Percentiles rank a stretch among this genome's conserved stretches.
Conservation (phyloP, 2,329 filamentous ascomycete genomes). For the Lecanicillium sp. region DNA sequence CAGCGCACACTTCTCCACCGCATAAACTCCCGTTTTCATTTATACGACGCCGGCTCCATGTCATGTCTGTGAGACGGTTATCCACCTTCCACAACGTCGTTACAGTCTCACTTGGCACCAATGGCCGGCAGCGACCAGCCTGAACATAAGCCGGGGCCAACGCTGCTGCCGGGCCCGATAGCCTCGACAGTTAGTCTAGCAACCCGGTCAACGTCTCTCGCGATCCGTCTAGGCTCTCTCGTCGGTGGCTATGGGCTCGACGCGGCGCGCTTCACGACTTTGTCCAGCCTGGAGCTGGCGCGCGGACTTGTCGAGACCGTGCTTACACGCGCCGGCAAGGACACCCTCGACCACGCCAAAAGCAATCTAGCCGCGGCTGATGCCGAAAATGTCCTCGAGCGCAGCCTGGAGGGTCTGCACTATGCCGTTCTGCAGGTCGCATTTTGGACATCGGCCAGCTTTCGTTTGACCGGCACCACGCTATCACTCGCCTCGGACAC, state of each 20-base stretch:
- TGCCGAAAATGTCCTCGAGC: constrained; percentile 51
- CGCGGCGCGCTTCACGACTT: constrained; percentile 48
- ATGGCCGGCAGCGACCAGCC: constrained; percentile 7
- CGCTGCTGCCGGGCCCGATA: constrained; percentile 51
- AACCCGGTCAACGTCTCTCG: constrained; percentile 53
- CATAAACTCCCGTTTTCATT: background rate
- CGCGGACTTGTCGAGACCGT: constrained; percentile 50
- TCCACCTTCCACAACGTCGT: background rate
- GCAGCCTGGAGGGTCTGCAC: constrained; percentile 51
- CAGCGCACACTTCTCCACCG: no score
- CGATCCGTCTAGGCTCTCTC: constrained; percentile 47
- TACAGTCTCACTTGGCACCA: background rate
- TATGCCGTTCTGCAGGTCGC: constrained; percentile 52
- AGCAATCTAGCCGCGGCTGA: constrained; percentile 45
- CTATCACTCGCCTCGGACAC: constrained; percentile 49
- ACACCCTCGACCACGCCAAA: constrained; percentile 38
- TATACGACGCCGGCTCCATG: background rate
- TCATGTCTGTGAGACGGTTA: background rate
- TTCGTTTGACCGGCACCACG: constrained; percentile 51
- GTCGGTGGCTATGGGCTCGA: constrained; percentile 47
- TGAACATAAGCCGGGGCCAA: constrained; percentile 28
- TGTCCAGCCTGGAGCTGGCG: constrained; percentile 52
- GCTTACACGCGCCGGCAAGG: constrained; percentile 45
- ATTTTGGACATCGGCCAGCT: constrained; percentile 56
- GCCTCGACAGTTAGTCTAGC: constrained; percentile 56